phyloP scores from a whole-genome alignment of 2,329 filamentous ascomycete genomes.

The Elsinoe arachidis region DNA sequence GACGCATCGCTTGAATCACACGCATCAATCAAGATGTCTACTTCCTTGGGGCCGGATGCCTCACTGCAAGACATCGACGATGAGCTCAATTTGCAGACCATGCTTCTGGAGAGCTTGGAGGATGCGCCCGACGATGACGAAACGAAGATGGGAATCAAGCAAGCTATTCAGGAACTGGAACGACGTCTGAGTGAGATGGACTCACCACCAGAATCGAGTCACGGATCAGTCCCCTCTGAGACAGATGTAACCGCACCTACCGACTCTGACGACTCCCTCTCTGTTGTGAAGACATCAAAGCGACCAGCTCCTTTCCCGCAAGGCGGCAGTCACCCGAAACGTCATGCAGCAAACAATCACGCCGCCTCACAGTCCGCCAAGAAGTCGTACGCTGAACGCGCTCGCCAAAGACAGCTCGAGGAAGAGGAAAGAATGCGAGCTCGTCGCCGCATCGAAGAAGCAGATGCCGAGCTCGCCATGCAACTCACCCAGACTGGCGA shows the following conservation, averaged over 20 bases:
- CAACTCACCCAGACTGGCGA: conserved; percentile 20
- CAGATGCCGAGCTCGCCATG: conserved; percentile 23
- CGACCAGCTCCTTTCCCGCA: background rate
- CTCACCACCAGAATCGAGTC: conserved; percentile 12
- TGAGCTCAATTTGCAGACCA: conserved; percentile 26
- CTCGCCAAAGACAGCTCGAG: conserved; percentile 12
- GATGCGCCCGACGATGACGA: conserved; percentile 24
- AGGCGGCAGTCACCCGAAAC: conserved; percentile 11
- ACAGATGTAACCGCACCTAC: background rate
- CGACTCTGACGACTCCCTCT: conserved; percentile 9
- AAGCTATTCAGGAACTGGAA: conserved; percentile 20
- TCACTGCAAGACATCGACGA: conserved; percentile 24
- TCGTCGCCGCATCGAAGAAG: conserved; percentile 17
- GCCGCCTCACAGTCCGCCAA: background rate
- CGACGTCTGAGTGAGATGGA: conserved; percentile 14
- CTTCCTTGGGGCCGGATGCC: conserved; percentile 17
- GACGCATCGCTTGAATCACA: background rate
- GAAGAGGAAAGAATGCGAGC: conserved; percentile 13
- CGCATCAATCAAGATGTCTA: background rate
- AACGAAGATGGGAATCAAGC: conserved; percentile 19
- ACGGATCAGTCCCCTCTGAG: background rate
- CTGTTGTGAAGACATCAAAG: background rate
- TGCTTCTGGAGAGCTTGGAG: conserved; percentile 27
- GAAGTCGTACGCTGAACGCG: background rate
- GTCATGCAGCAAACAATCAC: background rate